Percentiles rank a stretch among this genome's conserved stretches.
These are phyloP conservation scores for Teunomyces atbi DNA, from an alignment of 805 yeast species.

Conservation along the genomic window DNA sequence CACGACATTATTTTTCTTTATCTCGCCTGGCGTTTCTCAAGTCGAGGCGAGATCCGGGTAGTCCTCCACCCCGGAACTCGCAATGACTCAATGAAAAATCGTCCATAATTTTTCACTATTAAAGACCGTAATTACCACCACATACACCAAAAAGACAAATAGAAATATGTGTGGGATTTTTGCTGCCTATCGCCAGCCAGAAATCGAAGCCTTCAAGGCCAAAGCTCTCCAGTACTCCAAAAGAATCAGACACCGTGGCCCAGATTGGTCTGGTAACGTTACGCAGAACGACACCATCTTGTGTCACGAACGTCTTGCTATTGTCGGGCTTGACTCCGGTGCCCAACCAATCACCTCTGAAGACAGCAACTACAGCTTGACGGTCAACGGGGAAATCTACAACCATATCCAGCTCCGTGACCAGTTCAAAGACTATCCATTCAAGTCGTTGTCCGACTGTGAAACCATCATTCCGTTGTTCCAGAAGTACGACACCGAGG, in stretches of 20 bases:
- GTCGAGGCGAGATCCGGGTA: neutral
- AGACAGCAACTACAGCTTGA: slow-evolving; percentile 69
- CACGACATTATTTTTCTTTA: neutral
- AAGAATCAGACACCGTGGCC: slow-evolving; percentile 97
- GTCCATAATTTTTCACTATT: slow-evolving; percentile 4
- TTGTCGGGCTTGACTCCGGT: slow-evolving; percentile 96
- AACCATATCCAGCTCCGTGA: slow-evolving; percentile 90
- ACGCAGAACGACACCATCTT: slow-evolving; percentile 76
- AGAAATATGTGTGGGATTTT: slow-evolving; percentile 92
- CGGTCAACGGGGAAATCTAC: slow-evolving; percentile 98
- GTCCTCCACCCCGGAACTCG: neutral
- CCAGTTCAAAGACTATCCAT: slow-evolving; percentile 68
- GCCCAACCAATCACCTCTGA: slow-evolving; percentile 92
- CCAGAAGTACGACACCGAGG: slow-evolving; percentile 80
- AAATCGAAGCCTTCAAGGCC: slow-evolving; percentile 76
- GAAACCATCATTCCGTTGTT: slow-evolving; percentile 95
- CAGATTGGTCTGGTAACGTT: slow-evolving; percentile 97
- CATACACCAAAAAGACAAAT: slow-evolving; percentile 1
- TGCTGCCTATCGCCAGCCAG: slow-evolving; percentile 83
- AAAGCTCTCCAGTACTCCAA: slow-evolving; percentile 88
- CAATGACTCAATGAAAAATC: slow-evolving; percentile 4
- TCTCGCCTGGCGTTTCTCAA: slow-evolving; percentile 1
- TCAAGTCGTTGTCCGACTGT: slow-evolving; percentile 89
- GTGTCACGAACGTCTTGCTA: slow-evolving; percentile 94
- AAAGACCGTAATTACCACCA: neutral